Evolutionary conservation across 2,329 filamentous ascomycete genomes (phyloP).

Genomic region (Ceratocystis cacaofunesta): DNA sequence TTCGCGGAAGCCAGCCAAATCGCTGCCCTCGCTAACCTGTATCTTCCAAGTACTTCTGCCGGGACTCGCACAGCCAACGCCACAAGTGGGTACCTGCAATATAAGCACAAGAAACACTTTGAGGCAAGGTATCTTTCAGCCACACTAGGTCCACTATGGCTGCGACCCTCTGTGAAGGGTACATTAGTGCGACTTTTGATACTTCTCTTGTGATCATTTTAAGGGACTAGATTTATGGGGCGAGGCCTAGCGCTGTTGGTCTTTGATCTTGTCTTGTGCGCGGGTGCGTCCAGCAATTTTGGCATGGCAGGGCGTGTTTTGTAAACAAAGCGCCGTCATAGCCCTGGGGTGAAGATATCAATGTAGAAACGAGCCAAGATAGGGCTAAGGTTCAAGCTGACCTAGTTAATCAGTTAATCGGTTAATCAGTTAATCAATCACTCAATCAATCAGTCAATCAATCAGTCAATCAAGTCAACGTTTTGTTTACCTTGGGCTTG

Average conservation of each 20-base stretch:
- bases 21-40: background rate
- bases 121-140: background rate
- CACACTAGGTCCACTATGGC: background rate
- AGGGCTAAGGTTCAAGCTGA: background rate
- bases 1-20: background rate
- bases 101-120: background rate
- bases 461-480: no score
- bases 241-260: background rate
- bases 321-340: conserved; percentile 2
- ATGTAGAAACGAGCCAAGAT: background rate
- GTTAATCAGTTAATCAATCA: no score
- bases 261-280: background rate
- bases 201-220: background rate
- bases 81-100: background rate
- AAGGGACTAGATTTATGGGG: background rate
- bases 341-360: conserved; percentile 3
- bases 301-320: background rate
- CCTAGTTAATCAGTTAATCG: background rate
- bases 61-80: background rate
- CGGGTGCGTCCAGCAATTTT: conserved; percentile 4
- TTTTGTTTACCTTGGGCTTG: no score
- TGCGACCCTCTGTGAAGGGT: background rate
- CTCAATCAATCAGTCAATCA: no score
- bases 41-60: background rate
- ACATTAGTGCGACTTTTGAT: background rate